Conservation (phyloP, 73 alveolate species). For the Symbiodinium pilosum region DNA sequence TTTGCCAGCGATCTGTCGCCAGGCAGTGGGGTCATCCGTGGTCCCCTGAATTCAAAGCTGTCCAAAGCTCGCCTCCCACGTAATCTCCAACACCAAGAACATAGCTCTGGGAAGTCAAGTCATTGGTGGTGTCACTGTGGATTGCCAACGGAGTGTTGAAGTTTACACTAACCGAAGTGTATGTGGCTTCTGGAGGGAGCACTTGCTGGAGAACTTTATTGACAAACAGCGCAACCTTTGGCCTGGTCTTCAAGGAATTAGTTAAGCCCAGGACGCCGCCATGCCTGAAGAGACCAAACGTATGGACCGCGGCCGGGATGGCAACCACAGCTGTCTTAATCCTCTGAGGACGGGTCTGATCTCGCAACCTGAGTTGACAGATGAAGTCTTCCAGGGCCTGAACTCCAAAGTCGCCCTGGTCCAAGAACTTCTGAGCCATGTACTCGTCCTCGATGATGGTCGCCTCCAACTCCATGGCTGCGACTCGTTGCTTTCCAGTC, state of each 20-base stretch:
- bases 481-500: too few relatives aligned
- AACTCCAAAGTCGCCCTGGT: not conserved
- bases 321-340: too few relatives aligned
- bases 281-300: not conserved
- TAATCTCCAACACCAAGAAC: not conserved
- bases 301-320: not conserved
- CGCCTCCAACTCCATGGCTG: not conserved
- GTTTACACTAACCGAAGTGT: not conserved
- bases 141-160: not conserved
- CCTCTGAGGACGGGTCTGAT: not conserved
- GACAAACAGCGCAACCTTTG: not conserved
- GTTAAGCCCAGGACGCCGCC: not conserved
- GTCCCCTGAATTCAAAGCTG: too few relatives aligned
- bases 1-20: not conserved
- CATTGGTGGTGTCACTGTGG: not conserved
- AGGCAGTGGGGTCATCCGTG: too few relatives aligned
- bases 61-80: not conserved
- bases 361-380: not conserved
- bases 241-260: not conserved
- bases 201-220: not conserved
- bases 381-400: not conserved
- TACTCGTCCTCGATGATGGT: not conserved
- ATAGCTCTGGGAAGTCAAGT: too few relatives aligned
- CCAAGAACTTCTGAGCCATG: not conserved
- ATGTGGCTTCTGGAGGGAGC: not conserved